Conservation (phyloP, 768 basidiomycete species). For the Boletus speciosus region DNA sequence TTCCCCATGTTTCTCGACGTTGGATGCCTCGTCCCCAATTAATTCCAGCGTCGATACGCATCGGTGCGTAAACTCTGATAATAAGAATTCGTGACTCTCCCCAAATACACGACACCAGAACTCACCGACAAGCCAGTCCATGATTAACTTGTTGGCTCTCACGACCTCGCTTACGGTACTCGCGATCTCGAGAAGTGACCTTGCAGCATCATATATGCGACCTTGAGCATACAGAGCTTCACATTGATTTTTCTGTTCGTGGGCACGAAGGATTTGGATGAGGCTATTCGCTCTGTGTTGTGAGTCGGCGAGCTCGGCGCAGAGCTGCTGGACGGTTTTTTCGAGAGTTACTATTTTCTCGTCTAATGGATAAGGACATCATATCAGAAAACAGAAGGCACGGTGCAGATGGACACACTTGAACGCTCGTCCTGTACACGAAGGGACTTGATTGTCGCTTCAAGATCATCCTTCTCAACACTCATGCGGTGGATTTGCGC, state of each 20-base stretch:
- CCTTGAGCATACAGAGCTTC: constrained; percentile 1
- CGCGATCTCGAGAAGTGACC: neutral
- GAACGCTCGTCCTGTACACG: neutral
- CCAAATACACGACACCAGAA: neutral
- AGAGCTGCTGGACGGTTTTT: neutral
- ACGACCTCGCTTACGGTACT: neutral
- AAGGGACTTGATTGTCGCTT: neutral
- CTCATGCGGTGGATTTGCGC: too few relatives aligned
- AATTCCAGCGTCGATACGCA: neutral
- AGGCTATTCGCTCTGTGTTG: neutral
- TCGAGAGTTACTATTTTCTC: neutral
- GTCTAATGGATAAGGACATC: neutral
- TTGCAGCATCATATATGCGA: neutral
- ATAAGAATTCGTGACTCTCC: too few relatives aligned
- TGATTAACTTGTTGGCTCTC: neutral
- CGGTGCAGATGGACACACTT: neutral
- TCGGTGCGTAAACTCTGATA: neutral
- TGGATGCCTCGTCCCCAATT: neutral
- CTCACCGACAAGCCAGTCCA: constrained; percentile 2
- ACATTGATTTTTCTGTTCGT: constrained; percentile 5
- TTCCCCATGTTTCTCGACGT: neutral
- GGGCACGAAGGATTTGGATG: neutral
- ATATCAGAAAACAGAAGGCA: neutral
- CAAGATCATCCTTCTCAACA: too few relatives aligned
- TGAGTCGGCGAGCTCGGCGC: neutral